phyloP scores from a whole-genome alignment of 352 stramenopile species.

The Phytophthora aleatoria region DNA sequence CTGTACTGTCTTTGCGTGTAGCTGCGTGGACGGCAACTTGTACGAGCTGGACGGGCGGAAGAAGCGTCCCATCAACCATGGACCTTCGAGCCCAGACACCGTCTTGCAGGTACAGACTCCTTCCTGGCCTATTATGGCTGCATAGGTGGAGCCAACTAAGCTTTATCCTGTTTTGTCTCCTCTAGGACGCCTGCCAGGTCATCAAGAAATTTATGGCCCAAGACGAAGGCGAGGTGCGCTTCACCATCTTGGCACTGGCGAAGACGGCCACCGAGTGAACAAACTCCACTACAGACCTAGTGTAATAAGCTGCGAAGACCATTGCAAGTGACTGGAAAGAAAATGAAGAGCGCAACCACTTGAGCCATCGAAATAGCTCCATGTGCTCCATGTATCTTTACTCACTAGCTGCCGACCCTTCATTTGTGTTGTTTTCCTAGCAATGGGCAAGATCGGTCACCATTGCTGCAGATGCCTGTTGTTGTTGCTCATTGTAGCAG shows the following conservation, averaged over 20 bases:
- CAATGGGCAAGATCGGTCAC: constrained; percentile 2
- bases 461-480: background rate
- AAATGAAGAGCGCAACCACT: constrained; percentile 13
- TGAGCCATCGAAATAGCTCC: constrained; percentile 1
- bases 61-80: constrained; percentile 94
- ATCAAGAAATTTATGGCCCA: constrained; percentile 95
- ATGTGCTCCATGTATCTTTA: constrained; percentile 9
- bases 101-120: constrained; percentile 70
- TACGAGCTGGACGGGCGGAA: constrained; percentile 98
- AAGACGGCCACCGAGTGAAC: constrained; percentile 55
- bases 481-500: constrained; percentile 1
- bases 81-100: constrained; percentile 80
- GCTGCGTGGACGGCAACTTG: constrained; percentile 89
- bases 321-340: constrained; percentile 6
- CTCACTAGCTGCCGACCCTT: constrained; percentile 26
- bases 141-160: background rate
- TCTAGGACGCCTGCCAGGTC: constrained; percentile 86
- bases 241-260: constrained; percentile 94
- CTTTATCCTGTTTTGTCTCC: background rate
- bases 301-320: constrained; percentile 15
- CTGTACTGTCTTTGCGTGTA: constrained; percentile 26
- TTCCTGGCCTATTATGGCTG: background rate
- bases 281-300: background rate
- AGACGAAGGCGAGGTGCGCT: constrained; percentile 94
- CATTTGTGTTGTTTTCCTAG: constrained; percentile 5